phyloP scores from a whole-genome alignment of 2,329 filamentous ascomycete genomes.

The Sarocladium oryzae region DNA sequence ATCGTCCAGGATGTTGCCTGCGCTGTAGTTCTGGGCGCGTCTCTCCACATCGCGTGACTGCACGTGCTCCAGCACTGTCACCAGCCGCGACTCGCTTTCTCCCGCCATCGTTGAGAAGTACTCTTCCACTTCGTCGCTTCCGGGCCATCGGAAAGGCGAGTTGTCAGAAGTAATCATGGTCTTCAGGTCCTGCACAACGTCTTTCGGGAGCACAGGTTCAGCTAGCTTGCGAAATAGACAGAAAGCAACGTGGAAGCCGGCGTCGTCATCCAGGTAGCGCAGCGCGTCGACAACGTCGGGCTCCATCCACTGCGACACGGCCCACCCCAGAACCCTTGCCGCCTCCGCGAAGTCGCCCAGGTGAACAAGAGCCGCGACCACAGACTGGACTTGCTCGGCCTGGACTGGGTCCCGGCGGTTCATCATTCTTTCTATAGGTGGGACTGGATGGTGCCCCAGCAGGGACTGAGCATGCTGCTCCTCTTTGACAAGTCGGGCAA shows the following conservation, averaged over 20 bases:
- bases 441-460: conserved; percentile 17
- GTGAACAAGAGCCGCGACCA: conserved; percentile 57
- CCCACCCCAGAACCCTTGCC: conserved; percentile 51
- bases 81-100: not conserved
- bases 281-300: conserved; percentile 28
- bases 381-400: conserved; percentile 42
- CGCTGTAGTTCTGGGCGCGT: too few species aligned
- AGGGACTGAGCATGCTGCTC: conserved; percentile 18
- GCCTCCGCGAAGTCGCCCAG: conserved; percentile 55
- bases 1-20: too few species aligned
- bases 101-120: not conserved
- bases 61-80: not conserved
- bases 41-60: not conserved
- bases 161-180: conserved; percentile 18
- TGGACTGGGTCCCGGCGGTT: conserved; percentile 26
- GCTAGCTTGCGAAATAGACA: conserved; percentile 44
- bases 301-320: conserved; percentile 39
- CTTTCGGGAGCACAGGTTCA: conserved; percentile 31
- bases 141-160: conserved; percentile 23
- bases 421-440: conserved; percentile 26
- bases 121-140: conserved; percentile 20
- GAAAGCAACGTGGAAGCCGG: conserved; percentile 31
- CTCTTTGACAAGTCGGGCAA: conserved; percentile 15
- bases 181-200: conserved; percentile 25
- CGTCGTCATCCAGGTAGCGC: conserved; percentile 24